These are phyloP conservation scores for Rhamnella rubrinervis DNA, from an alignment of 331 rosid genomes.

Conservation along the genomic window DNA sequence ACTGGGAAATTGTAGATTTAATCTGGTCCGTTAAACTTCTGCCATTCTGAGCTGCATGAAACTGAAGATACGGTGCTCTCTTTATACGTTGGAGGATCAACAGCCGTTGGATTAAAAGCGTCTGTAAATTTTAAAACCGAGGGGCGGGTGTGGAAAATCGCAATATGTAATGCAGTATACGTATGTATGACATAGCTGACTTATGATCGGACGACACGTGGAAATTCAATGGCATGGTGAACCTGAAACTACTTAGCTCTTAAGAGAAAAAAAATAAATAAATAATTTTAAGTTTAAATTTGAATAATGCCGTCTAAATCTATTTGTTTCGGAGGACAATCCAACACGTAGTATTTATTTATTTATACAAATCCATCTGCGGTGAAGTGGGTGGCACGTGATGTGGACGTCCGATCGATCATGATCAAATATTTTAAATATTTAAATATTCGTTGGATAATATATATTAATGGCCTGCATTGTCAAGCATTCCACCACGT, in stretches of 20 bases:
- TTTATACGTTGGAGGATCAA: not conserved
- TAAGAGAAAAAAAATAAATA: not conserved
- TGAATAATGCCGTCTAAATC: too few species aligned
- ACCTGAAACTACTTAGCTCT: not conserved
- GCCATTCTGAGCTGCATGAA: not conserved
- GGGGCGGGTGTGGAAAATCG: not conserved
- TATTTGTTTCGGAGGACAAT: not conserved
- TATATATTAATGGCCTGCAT: too few species aligned
- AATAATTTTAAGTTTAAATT: not conserved
- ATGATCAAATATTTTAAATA: too few species aligned
- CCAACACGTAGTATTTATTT: not conserved
- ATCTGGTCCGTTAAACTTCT: conserved; percentile 20
- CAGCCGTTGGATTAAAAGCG: conserved; percentile 11
- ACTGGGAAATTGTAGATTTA: not conserved
- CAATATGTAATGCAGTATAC: too few species aligned
- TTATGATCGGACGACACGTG: not conserved
- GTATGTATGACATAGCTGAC: not conserved
- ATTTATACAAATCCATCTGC: not conserved
- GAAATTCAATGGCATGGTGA: too few species aligned
- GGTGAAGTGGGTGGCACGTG: too few species aligned
- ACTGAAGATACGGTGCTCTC: not conserved
- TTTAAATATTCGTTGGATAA: too few species aligned
- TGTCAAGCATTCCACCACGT: too few species aligned
- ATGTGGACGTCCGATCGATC: too few species aligned
- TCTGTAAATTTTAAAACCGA: not conserved